Evolutionary conservation across 2,329 filamentous ascomycete genomes (phyloP).

Genomic region (Xylariaceae sp.): DNA sequence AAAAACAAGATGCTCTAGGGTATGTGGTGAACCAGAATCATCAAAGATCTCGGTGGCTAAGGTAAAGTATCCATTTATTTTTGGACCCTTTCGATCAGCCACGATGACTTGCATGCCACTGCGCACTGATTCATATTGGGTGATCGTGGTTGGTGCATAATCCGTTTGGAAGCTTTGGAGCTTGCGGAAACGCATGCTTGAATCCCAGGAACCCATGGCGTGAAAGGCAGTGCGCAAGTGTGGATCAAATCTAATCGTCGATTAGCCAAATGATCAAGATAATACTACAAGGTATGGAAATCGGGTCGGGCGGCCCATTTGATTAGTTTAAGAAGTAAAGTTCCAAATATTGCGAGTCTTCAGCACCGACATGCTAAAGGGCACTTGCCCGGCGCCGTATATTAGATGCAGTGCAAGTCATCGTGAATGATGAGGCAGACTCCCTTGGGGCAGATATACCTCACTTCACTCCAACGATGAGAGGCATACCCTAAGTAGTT

Average conservation of each 20-base stretch:
- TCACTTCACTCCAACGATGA: conserved; percentile 6
- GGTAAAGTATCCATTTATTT: conserved; percentile 90
- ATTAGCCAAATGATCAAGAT: conserved; percentile 1
- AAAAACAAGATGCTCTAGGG: conserved; percentile 76
- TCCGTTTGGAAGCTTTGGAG: conserved; percentile 83
- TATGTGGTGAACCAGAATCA: conserved; percentile 88
- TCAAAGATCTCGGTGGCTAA: conserved; percentile 96
- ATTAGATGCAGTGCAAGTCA: neutral
- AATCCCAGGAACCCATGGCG: conserved; percentile 52
- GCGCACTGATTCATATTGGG: conserved; percentile 90
- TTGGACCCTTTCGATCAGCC: conserved; percentile 89
- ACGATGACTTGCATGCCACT: conserved; percentile 95
- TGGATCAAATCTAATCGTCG: conserved; percentile 1
- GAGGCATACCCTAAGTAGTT: conserved; percentile 24
- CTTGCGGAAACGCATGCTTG: conserved; percentile 66
- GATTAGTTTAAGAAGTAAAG: conserved; percentile 8
- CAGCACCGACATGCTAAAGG: conserved; percentile 22
- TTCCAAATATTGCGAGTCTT: conserved; percentile 14
- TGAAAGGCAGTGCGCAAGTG: conserved; percentile 21
- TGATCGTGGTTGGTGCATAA: conserved; percentile 83
- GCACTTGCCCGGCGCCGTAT: conserved; percentile 16
- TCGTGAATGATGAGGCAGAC: neutral
- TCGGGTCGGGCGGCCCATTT: neutral
- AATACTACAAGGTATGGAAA: neutral
- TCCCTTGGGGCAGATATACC: conserved; percentile 10